Conservation (phyloP, 139 green algal genomes). For the Picochlorum costavermella region DNA sequence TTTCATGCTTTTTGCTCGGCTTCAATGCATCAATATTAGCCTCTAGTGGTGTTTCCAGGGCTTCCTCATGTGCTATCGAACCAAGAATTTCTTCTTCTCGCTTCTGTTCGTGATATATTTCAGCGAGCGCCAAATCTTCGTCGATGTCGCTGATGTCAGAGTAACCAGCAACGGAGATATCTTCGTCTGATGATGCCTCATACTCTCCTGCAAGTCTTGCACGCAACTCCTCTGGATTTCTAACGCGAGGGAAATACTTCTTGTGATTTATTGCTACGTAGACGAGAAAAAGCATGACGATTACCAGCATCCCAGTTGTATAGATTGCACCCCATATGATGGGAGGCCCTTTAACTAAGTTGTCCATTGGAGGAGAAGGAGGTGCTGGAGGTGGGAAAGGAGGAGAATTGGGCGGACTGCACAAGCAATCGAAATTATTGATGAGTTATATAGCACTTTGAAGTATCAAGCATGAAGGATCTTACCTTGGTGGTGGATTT, state of each 20-base stretch:
- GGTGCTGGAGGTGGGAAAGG: constrained; percentile 20
- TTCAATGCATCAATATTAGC: no score
- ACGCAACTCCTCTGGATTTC: constrained; percentile 15
- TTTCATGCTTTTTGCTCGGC: no score
- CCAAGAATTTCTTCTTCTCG: no score
- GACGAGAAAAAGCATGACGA: constrained; percentile 11
- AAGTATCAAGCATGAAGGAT: constrained; percentile 5
- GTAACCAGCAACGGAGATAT: neutral
- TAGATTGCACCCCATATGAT: constrained; percentile 17
- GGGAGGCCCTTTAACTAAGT: constrained; percentile 8
- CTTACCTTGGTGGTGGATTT: constrained; percentile 11
- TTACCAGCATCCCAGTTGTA: constrained; percentile 2
- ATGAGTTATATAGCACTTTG: neutral
- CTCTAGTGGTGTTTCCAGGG: no score
- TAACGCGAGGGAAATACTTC: constrained; percentile 13
- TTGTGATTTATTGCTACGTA: constrained; percentile 15
- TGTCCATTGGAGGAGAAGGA: constrained; percentile 15
- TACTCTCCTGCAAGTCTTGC: constrained; percentile 12
- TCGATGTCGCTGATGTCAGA: constrained; percentile 3
- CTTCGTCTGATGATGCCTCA: constrained; percentile 10
- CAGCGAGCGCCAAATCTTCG: neutral
- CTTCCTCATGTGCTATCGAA: no score
- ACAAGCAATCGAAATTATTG: neutral
- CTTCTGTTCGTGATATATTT: neutral
- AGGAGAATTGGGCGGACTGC: constrained; percentile 16